phyloP scores from a whole-genome alignment of 2,329 filamentous ascomycete genomes.

The Pyrenochaeta sp. region DNA sequence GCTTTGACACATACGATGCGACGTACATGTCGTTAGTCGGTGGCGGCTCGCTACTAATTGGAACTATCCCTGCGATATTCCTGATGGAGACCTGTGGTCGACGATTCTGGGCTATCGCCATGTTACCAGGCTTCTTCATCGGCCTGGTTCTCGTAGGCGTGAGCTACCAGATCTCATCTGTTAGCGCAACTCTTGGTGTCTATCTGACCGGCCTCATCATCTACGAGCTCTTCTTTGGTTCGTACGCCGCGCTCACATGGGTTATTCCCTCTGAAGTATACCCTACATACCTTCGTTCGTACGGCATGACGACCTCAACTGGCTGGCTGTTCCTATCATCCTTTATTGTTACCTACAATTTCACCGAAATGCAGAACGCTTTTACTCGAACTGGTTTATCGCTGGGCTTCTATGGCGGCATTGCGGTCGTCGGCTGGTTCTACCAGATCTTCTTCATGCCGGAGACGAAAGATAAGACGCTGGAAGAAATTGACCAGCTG shows the following conservation, averaged over 20 bases:
- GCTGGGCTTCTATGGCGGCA: conserved; percentile 77
- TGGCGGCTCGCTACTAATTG: conserved; percentile 71
- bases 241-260: conserved; percentile 47
- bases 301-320: conserved; percentile 77
- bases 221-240: conserved; percentile 49
- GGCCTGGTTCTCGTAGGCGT: conserved; percentile 72
- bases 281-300: conserved; percentile 74
- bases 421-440: conserved; percentile 73
- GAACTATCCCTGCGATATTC: conserved; percentile 73
- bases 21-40: conserved; percentile 78
- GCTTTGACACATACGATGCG: conserved; percentile 67
- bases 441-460: conserved; percentile 81
- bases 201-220: conserved; percentile 72
- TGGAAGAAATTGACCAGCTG: conserved; percentile 76
- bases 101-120: conserved; percentile 77
- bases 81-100: conserved; percentile 77
- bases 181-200: conserved; percentile 60
- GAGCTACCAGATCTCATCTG: conserved; percentile 65
- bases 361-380: conserved; percentile 72
- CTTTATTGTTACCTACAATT: conserved; percentile 80
- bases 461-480: conserved; percentile 73
- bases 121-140: conserved; percentile 76
- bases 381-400: conserved; percentile 72
- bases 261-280: conserved; percentile 71
- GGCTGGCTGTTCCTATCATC: conserved; percentile 74